These are phyloP conservation scores for Penicillium mononematosum DNA, from an alignment of 495 filamentous ascomycete genomes.

Conservation along the genomic window DNA sequence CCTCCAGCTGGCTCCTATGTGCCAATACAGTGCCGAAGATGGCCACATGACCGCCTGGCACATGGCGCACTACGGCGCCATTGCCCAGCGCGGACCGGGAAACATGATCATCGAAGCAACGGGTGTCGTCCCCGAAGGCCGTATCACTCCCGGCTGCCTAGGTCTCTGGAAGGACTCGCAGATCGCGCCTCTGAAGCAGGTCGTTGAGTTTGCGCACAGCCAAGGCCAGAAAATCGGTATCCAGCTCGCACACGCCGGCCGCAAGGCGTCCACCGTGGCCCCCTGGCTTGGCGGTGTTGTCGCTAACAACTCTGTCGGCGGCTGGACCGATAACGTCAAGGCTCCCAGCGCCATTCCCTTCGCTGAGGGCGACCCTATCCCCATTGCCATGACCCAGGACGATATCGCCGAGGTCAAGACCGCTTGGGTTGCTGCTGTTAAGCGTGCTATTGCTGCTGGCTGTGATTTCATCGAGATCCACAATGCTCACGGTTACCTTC, in stretches of 20 bases:
- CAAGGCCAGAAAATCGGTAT: slow-evolving; percentile 71
- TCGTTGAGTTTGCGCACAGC: slow-evolving; percentile 69
- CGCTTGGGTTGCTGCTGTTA: slow-evolving; percentile 53
- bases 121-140: slow-evolving; percentile 65
- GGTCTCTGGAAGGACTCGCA: slow-evolving; percentile 77
- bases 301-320: slow-evolving; percentile 55
- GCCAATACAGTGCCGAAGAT: slow-evolving; percentile 67
- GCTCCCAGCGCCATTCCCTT: slow-evolving; percentile 57
- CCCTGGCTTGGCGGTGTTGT: slow-evolving; percentile 58
- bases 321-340: slow-evolving; percentile 61
- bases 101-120: slow-evolving; percentile 73
- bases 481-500: slow-evolving; percentile 64
- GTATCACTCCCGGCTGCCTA: slow-evolving; percentile 70
- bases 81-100: slow-evolving; percentile 64
- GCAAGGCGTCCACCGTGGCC: slow-evolving; percentile 68
- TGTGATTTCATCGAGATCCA: slow-evolving; percentile 62
- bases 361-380: slow-evolving; percentile 48
- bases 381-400: slow-evolving; percentile 52
- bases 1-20: slow-evolving; percentile 55
- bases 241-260: slow-evolving; percentile 74
- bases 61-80: slow-evolving; percentile 55
- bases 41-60: slow-evolving; percentile 66
- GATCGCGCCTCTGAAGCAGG: slow-evolving; percentile 57
- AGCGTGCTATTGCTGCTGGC: slow-evolving; percentile 57
- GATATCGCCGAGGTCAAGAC: slow-evolving; percentile 60